Evolutionary conservation across 805 yeast genomes (phyloP).

Genomic region (Myxozyma geophila): DNA sequence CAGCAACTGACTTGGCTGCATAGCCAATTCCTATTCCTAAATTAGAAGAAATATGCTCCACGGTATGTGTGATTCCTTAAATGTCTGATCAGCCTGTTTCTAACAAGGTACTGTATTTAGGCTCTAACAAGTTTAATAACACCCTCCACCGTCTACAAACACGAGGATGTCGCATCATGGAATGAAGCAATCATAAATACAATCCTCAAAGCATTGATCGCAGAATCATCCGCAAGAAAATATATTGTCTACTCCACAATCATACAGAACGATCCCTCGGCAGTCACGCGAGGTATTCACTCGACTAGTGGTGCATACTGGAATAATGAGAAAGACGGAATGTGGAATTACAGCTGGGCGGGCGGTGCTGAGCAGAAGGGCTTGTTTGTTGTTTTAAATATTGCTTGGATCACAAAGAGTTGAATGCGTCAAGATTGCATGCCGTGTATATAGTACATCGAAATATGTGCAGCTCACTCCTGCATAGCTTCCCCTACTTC

Average conservation of each 20-base stretch:
- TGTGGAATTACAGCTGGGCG: conserved; percentile 29
- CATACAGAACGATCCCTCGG: conserved; percentile 25
- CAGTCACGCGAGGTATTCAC: conserved; percentile 28
- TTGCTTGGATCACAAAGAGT: conserved; percentile 35
- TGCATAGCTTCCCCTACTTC: conserved; percentile 1
- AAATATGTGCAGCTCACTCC: background rate
- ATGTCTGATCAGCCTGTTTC: background rate
- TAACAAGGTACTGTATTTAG: conserved; percentile 8
- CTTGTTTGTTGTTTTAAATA: conserved; percentile 32
- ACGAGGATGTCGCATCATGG: conserved; percentile 20
- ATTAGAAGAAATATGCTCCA: conserved; percentile 24
- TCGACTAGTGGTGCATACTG: conserved; percentile 39
- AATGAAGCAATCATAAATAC: conserved; percentile 23
- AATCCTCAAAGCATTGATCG: conserved; percentile 19
- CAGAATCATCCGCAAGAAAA: conserved; percentile 28
- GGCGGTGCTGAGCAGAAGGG: conserved; percentile 27
- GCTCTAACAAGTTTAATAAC: conserved; percentile 18
- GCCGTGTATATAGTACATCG: background rate
- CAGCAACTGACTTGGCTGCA: background rate
- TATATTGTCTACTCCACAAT: conserved; percentile 38
- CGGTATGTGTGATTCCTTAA: conserved; percentile 10
- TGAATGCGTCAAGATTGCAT: background rate
- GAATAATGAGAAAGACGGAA: conserved; percentile 36
- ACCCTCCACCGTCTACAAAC: conserved; percentile 24
- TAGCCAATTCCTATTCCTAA: conserved; percentile 24